phyloP scores from a whole-genome alignment of 257 asterid species.

The Verbena officinalis region DNA sequence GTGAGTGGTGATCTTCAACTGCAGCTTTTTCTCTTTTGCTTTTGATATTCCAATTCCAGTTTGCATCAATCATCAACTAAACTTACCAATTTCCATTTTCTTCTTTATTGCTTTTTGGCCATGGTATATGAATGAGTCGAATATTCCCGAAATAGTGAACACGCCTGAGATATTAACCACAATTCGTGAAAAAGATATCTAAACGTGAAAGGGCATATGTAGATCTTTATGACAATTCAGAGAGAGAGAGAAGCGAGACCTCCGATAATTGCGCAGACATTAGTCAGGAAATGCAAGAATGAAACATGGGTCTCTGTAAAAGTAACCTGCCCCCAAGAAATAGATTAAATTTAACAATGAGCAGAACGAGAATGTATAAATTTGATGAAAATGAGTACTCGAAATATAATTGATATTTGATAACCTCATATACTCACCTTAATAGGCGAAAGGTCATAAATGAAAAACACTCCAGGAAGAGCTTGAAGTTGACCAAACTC shows the following conservation, averaged over 20 bases:
- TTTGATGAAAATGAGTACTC: neutral
- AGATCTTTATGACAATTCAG: neutral
- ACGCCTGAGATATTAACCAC: conserved; percentile 58
- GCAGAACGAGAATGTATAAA: no score
- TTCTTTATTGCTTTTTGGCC: conserved; percentile 84
- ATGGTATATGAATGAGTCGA: conserved; percentile 86
- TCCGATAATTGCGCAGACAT: conserved; percentile 94
- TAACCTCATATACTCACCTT: conserved; percentile 78
- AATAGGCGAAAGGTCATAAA: conserved; percentile 94
- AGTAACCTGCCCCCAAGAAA: conserved; percentile 65
- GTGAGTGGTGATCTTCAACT: neutral
- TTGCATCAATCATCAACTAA: conserved; percentile 50
- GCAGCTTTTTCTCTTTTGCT: neutral
- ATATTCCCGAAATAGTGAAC: conserved; percentile 90
- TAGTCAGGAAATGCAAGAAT: conserved; percentile 91
- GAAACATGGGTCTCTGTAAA: conserved; percentile 74
- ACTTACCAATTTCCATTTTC: conserved; percentile 93
- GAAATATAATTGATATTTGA: neutral
- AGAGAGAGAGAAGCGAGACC: conserved; percentile 55
- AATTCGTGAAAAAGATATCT: conserved; percentile 13
- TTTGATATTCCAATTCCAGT: conserved; percentile 20
- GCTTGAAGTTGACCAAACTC: conserved; percentile 68
- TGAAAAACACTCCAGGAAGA: conserved; percentile 92
- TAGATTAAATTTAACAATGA: neutral
- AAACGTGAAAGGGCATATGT: neutral